Conservation (phyloP, 2,329 filamentous ascomycete genomes). For the Botrytis hyacinthi region DNA sequence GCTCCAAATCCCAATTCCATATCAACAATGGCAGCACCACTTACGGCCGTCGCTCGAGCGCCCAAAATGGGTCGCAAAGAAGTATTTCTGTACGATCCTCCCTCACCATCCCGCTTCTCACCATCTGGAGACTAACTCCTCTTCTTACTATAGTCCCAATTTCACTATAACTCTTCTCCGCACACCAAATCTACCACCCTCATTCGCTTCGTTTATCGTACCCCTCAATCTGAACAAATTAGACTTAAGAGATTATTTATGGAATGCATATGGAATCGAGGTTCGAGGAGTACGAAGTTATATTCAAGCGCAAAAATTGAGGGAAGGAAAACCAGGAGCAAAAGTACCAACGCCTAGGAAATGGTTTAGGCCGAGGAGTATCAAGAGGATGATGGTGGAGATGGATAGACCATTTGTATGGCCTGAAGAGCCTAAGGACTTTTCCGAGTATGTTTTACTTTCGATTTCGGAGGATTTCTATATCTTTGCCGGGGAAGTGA, state of each 20-base stretch:
- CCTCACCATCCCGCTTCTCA: background rate
- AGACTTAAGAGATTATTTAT: conserved; percentile 92
- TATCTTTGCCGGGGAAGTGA: background rate
- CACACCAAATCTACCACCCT: conserved; percentile 68
- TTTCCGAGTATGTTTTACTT: conserved; percentile 49
- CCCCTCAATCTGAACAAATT: conserved; percentile 94
- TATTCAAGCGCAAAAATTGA: conserved; percentile 67
- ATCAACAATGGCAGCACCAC: conserved; percentile 27
- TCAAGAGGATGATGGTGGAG: conserved; percentile 95
- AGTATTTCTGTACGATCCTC: conserved; percentile 52
- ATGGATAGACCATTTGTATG: conserved; percentile 84
- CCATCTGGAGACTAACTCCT: conserved; percentile 15
- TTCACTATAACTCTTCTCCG: conserved; percentile 78
- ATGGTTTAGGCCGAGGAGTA: conserved; percentile 67
- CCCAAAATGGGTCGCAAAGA: conserved; percentile 51
- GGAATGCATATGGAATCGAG: conserved; percentile 77
- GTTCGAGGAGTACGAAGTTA: conserved; percentile 73
- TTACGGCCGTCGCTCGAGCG: conserved; percentile 21
- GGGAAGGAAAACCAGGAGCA: conserved; percentile 47
- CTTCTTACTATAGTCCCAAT: conserved; percentile 59
- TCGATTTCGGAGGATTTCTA: conserved; percentile 17
- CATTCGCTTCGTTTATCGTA: conserved; percentile 85
- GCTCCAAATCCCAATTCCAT: conserved; percentile 4
- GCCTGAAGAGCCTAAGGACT: conserved; percentile 67
- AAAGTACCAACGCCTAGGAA: conserved; percentile 47